Conservation (phyloP, 2,329 filamentous ascomycete genomes). For the Dothistroma septosporum region DNA sequence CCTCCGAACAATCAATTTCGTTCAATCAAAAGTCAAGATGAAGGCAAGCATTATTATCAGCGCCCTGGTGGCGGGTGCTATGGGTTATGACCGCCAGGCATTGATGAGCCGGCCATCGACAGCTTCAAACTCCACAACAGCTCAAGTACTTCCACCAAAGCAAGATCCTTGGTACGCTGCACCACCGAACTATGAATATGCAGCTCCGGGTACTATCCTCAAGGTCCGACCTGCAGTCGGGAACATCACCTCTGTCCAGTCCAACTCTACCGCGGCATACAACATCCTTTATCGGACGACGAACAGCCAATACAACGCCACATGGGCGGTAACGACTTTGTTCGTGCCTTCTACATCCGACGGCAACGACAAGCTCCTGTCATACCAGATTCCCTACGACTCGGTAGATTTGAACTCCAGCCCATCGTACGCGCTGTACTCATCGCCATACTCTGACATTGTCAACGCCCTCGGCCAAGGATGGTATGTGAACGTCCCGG, state of each 20-base stretch:
- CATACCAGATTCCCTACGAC: constrained; percentile 35
- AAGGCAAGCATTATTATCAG: background rate
- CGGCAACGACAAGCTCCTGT: constrained; percentile 23
- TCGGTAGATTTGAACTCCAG: constrained; percentile 39
- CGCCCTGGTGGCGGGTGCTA: background rate
- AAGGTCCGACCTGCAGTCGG: constrained; percentile 31
- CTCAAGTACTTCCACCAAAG: constrained; percentile 30
- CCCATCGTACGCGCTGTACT: constrained; percentile 39
- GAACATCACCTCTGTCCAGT: constrained; percentile 27
- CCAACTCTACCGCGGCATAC: constrained; percentile 29
- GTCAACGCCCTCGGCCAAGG: constrained; percentile 39
- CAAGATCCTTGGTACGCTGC: constrained; percentile 38
- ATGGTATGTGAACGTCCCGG: constrained; percentile 48
- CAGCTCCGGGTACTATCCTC: constrained; percentile 35
- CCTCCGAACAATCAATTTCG: background rate
- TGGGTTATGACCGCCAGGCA: background rate
- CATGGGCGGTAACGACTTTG: constrained; percentile 31
- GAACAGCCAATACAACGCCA: constrained; percentile 23
- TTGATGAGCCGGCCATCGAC: background rate
- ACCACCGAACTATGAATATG: constrained; percentile 26
- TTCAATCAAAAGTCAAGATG: background rate
- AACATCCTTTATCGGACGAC: constrained; percentile 31
- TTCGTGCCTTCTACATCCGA: constrained; percentile 20
- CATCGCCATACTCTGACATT: constrained; percentile 24
- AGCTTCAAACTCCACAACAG: constrained; percentile 5